A percentile compares a stretch with the other conserved stretches of the same genome.
These are phyloP conservation scores for Leccinum subfulvum DNA, from an alignment of 1,284 basidiomycete species.

Conservation along the genomic window DNA sequence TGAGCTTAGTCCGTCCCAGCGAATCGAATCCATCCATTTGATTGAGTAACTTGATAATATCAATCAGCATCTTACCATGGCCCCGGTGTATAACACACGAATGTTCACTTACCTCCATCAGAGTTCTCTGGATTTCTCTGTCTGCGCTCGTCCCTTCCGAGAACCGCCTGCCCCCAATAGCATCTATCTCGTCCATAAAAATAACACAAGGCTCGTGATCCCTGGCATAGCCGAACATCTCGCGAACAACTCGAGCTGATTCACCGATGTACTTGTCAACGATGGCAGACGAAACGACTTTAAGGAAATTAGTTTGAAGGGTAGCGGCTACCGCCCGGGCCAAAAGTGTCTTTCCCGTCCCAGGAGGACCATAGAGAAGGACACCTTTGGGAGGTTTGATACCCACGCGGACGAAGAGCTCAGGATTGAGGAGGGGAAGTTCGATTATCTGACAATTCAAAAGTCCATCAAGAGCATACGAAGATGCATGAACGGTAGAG, in stretches of 20 bases:
- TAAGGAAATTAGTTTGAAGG: constrained; percentile 94
- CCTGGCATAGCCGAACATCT: constrained; percentile 98
- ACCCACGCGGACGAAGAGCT: constrained; percentile 92
- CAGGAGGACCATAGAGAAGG: constrained; percentile 89
- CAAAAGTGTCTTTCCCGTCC: constrained; percentile 94
- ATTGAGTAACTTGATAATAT: constrained; percentile 76
- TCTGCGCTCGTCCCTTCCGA: constrained; percentile 98
- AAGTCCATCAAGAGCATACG: background rate
- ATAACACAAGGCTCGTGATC: constrained; percentile 99
- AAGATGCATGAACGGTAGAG: background rate
- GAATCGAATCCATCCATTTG: constrained; percentile 99
- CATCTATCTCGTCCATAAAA: constrained; percentile 99
- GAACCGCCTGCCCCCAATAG: constrained; percentile 94
- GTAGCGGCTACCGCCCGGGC: constrained; percentile 97
- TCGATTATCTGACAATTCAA: constrained; percentile 76
- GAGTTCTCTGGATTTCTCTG: constrained; percentile 96
- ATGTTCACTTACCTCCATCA: constrained; percentile 82
- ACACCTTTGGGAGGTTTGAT: constrained; percentile 97
- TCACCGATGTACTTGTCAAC: constrained; percentile 99
- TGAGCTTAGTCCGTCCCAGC: constrained; percentile 92
- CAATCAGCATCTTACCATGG: background rate
- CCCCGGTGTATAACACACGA: background rate
- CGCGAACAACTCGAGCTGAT: constrained; percentile 89
- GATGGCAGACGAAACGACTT: constrained; percentile 98
- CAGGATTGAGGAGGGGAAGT: constrained; percentile 92